Base-by-base conservation (phyloP, 805 yeast species). In the Saccharomyces kudriavzevii region DNA sequence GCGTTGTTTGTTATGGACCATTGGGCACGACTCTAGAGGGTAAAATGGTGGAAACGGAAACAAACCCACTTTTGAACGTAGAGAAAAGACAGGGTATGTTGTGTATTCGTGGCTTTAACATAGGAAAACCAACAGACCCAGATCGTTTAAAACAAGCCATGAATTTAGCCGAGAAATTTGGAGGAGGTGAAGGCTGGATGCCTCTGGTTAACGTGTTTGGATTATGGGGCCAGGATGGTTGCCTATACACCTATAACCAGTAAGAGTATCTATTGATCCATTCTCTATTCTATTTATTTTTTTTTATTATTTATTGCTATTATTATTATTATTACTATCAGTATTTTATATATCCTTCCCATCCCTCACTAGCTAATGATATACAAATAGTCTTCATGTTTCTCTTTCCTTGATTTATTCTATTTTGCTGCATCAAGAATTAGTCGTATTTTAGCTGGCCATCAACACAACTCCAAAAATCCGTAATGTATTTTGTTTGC, bases 171-270 rank as follows among this genome's bases (percentile, higher is more conserved):
- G 71, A 70, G 25, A 53, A 62, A 20, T 54, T 65, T 45, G 70
- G 68, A 26, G 78, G 77, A n/a, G 74, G 78, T 6, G 82, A 78
- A 56, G 78, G 79, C 22, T 74, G 77, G 77, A 70, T 74, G 74
- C 77, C 77, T 67, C 4, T 83, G 77, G 71, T 78, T 3, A 78
- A 77, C 5, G 70, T 83, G 0, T 61, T 58, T 35, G 90, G 89
- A 0, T 72, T 74, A 40, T 84, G 84, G 77, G 91, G 89, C 13
- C 72, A 67, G 28, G 92, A 86, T 66, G 91, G 91, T 2, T 85
- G 91, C 63, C 75, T 86, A 54, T 86, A 85, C 64, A 75, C 74
- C 59, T 70, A 64, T 49, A 65, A 64, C 50, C 62, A 57, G 55
- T 57, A 35, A 49, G 26, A 20, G 25, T 43, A 28, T 5, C 10